Percentiles rank a stretch among this genome's conserved stretches.
phyloP scores from a whole-genome alignment of 2,329 filamentous ascomycete genomes.

The Pezicula carpinea region DNA sequence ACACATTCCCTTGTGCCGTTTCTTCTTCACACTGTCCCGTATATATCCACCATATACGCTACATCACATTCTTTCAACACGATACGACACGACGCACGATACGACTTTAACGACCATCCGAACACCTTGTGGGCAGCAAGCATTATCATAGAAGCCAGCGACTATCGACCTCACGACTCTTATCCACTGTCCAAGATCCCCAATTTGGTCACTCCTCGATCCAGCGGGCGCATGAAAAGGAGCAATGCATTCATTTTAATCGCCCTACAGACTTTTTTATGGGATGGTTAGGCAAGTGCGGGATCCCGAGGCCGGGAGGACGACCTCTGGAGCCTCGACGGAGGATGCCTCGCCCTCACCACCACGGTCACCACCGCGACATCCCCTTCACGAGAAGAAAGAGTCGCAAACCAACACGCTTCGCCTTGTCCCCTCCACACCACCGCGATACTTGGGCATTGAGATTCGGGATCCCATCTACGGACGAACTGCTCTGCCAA shows the following conservation, averaged over 20 bases:
- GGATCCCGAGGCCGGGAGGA: not conserved
- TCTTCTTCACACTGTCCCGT: not conserved
- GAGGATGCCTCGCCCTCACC: not conserved
- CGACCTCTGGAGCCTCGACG: not conserved
- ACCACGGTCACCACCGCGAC: not conserved
- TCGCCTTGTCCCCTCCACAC: conserved; percentile 6
- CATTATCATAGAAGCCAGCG: not conserved
- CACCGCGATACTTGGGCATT: not conserved
- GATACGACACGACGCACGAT: not conserved
- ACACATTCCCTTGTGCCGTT: no score
- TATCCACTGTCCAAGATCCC: not conserved
- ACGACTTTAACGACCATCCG: not conserved
- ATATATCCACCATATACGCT: not conserved
- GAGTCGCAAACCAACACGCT: conserved; percentile 3
- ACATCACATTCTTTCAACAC: not conserved
- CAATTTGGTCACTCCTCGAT: not conserved
- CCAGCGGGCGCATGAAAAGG: not conserved
- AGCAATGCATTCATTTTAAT: conserved; percentile 1
- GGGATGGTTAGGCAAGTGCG: not conserved
- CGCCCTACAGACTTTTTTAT: not conserved
- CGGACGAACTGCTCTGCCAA: conserved; percentile 8
- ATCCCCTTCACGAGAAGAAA: conserved; percentile 1
- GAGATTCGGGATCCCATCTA: conserved; percentile 6
- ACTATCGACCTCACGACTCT: no score
- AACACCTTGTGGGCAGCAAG: not conserved